Conservation (phyloP, 805 yeast genomes). For the Kazachstania kunashirensis region DNA sequence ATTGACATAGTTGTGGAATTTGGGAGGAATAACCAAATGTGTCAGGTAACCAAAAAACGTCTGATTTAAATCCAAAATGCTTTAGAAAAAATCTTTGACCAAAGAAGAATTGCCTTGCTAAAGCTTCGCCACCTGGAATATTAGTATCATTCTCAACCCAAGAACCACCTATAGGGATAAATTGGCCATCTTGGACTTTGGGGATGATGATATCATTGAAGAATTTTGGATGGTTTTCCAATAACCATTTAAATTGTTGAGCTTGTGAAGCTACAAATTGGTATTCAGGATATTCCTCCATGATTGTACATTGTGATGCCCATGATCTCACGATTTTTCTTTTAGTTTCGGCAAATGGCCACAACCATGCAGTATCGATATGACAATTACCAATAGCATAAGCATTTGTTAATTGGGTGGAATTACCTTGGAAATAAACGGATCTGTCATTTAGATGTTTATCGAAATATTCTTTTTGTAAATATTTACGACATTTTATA, state of each 20-base stretch:
- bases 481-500: slow-evolving; percentile 59
- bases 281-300: slow-evolving; percentile 86
- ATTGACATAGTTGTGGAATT: slow-evolving; percentile 82
- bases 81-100: slow-evolving; percentile 82
- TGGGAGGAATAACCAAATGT: slow-evolving; percentile 96
- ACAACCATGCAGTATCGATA: slow-evolving; percentile 96
- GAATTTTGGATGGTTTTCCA: slow-evolving; percentile 75
- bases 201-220: slow-evolving; percentile 49
- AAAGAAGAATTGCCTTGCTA: slow-evolving; percentile 75
- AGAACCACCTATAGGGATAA: slow-evolving; percentile 89
- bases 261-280: slow-evolving; percentile 92
- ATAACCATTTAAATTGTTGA: slow-evolving; percentile 90
- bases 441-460: slow-evolving; percentile 48
- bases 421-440: slow-evolving; percentile 44
- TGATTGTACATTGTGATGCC: slow-evolving; percentile 81
- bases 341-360: slow-evolving; percentile 98
- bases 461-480: slow-evolving; percentile 48
- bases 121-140: slow-evolving; percentile 88
- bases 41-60: slow-evolving; percentile 91
- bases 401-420: slow-evolving; percentile 42
- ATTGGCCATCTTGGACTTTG: slow-evolving; percentile 61
- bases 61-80: slow-evolving; percentile 67
- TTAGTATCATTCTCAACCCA: slow-evolving; percentile 98
- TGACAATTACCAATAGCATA: slow-evolving; percentile 91
- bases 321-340: slow-evolving; percentile 90